A percentile compares a stretch with the other conserved stretches of the same genome.
Evolutionary conservation across 306 rosid genomes (phyloP).

Genomic region (Lablab purpureus): DNA sequence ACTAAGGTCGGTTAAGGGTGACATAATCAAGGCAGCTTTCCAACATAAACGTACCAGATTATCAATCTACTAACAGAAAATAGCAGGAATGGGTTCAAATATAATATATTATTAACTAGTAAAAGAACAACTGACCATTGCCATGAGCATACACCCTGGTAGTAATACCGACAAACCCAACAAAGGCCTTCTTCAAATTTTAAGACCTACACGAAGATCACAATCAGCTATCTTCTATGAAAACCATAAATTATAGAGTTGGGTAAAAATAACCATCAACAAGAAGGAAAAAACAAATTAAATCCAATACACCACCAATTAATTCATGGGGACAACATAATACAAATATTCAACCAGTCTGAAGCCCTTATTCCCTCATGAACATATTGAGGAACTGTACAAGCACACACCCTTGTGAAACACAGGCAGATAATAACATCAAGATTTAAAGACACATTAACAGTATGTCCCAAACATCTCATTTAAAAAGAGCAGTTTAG

Average conservation of each 20-base stretch:
- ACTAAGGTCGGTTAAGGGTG: neutral
- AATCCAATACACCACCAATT: conserved; percentile 28
- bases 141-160: conserved; percentile 99
- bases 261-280: conserved; percentile 5
- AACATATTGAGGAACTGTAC: conserved; percentile 26
- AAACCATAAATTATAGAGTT: conserved; percentile 10
- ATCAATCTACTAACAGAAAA: conserved; percentile 8
- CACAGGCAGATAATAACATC: conserved; percentile 19
- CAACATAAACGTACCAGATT: conserved; percentile 4
- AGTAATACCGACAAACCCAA: conserved; percentile 97
- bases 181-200: conserved; percentile 96
- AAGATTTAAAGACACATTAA: conserved; percentile 18
- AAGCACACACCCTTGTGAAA: conserved; percentile 10
- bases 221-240: conserved; percentile 41
- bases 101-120: neutral
- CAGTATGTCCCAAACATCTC: conserved; percentile 16
- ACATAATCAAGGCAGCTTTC: neutral
- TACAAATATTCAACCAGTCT: neutral
- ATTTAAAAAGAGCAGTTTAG: neutral
- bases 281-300: conserved; percentile 31
- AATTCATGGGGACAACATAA: conserved; percentile 11
- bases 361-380: conserved; percentile 24
- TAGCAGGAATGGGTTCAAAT: conserved; percentile 26
- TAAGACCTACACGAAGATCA: conserved; percentile 67
- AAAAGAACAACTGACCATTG: conserved; percentile 70